Conservation (phyloP, 306 rosid genomes). For the Rubus parviflorus region DNA sequence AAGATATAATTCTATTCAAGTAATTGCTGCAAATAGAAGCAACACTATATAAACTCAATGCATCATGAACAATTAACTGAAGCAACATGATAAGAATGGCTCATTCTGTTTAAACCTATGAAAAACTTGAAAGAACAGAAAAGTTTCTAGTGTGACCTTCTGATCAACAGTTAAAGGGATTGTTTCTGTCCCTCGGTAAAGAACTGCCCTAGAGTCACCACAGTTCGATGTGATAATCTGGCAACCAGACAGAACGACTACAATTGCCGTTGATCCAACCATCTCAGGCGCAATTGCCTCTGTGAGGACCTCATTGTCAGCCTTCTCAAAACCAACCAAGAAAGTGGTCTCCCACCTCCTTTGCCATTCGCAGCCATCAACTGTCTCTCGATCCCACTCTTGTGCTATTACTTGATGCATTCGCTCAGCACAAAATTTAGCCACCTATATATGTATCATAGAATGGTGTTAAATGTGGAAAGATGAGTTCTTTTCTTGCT, state of each 20-base stretch:
- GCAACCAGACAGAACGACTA: constrained; percentile 70
- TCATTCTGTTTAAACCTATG: background rate
- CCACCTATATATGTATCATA: constrained; percentile 55
- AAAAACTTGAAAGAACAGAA: background rate
- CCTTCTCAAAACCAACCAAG: constrained; percentile 63
- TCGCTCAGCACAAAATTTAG: constrained; percentile 76
- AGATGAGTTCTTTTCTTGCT: background rate
- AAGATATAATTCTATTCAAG: background rate
- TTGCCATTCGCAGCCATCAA: constrained; percentile 54
- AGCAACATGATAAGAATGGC: background rate
- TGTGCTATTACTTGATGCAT: constrained; percentile 80
- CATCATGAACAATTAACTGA: background rate
- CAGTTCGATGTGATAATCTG: constrained; percentile 89
- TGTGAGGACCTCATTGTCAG: constrained; percentile 55
- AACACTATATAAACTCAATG: background rate
- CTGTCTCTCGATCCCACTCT: constrained; percentile 62
- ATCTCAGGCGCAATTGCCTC: constrained; percentile 69
- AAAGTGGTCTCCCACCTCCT: constrained; percentile 78
- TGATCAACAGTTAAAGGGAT: constrained; percentile 87
- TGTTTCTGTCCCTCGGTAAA: constrained; percentile 70
- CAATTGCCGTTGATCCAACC: constrained; percentile 94
- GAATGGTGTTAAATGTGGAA: constrained; percentile 7
- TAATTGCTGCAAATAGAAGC: background rate
- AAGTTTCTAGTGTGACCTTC: constrained; percentile 49
- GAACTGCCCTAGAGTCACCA: constrained; percentile 85